Evolutionary conservation across 768 basidiomycete species (phyloP).

Genomic region (Lepiota subincarnata): DNA sequence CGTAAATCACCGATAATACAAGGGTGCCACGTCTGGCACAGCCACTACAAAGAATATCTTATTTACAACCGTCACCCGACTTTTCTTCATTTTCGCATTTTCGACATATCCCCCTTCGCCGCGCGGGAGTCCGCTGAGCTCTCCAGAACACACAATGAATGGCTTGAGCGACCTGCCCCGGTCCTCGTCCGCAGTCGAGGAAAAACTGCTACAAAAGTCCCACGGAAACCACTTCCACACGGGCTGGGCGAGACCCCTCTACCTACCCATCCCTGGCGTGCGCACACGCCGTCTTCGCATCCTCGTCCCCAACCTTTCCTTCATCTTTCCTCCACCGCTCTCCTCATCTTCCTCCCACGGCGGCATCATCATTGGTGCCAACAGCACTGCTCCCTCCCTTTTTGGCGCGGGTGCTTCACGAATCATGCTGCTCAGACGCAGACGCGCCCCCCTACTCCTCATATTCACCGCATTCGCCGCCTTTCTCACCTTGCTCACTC

Average conservation of each 20-base stretch:
- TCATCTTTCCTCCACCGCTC: constrained; percentile 32
- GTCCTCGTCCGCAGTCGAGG: constrained; percentile 38
- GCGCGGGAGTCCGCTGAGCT: neutral
- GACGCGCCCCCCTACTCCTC: constrained; percentile 52
- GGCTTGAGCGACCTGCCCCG: constrained; percentile 33
- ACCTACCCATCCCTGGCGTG: constrained; percentile 56
- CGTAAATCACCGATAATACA: no score
- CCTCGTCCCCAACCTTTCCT: constrained; percentile 48
- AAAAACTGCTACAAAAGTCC: constrained; percentile 31
- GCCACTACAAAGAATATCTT: constrained; percentile 10
- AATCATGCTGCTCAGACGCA: constrained; percentile 36
- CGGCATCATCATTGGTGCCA: constrained; percentile 4
- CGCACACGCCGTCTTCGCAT: constrained; percentile 55
- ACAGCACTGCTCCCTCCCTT: neutral
- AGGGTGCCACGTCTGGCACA: constrained; percentile 12
- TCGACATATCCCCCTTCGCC: neutral
- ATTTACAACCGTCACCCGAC: constrained; percentile 1
- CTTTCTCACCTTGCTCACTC: constrained; percentile 39
- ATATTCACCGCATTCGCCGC: constrained; percentile 47
- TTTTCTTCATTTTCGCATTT: neutral
- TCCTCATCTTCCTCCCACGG: neutral
- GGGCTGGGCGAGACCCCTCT: constrained; percentile 52
- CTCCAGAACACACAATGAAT: constrained; percentile 6
- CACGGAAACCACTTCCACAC: constrained; percentile 26
- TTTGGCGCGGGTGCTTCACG: constrained; percentile 22